These are phyloP conservation scores for Crithidia thermophila DNA, from an alignment of 208 protist genomes.

Conservation along the genomic window DNA sequence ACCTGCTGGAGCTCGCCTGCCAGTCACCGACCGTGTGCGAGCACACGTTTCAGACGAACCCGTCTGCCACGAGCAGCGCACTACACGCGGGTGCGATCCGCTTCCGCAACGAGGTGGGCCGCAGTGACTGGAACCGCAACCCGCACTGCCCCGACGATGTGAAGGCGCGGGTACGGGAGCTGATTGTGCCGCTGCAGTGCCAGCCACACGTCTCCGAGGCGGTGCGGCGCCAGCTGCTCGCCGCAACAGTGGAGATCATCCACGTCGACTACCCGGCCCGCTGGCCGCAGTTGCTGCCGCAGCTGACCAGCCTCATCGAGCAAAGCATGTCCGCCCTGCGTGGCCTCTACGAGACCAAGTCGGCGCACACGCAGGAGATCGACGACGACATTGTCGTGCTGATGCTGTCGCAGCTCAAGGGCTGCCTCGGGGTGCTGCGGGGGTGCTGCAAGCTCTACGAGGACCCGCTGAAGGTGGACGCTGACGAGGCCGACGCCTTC, in stretches of 20 bases:
- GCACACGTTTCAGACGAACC: conserved; percentile 8
- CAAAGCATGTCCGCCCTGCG: conserved; percentile 37
- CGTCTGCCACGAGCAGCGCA: conserved; percentile 8
- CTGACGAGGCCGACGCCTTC: conserved; percentile 59
- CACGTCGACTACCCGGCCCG: conserved; percentile 68
- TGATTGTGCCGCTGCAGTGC: conserved; percentile 70
- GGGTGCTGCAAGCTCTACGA: conserved; percentile 72
- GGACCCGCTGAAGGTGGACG: conserved; percentile 51
- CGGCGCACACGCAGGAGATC: conserved; percentile 19
- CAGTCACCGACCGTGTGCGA: conserved; percentile 32
- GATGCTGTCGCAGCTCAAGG: conserved; percentile 62
- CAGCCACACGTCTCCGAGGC: conserved; percentile 63
- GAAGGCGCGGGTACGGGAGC: conserved; percentile 41
- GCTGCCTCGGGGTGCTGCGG: conserved; percentile 64
- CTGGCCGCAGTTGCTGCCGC: conserved; percentile 70
- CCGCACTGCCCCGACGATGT: conserved; percentile 58
- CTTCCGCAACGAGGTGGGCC: conserved; percentile 74
- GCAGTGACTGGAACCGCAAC: conserved; percentile 78
- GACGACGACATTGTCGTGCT: conserved; percentile 20
- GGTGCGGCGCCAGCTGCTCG: conserved; percentile 77
- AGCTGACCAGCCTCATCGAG: conserved; percentile 52
- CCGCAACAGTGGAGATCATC: conserved; percentile 66
- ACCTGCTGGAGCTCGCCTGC: conserved; percentile 63
- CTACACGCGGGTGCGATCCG: conserved; percentile 71
- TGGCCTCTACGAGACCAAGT: conserved; percentile 19